phyloP scores from a whole-genome alignment of 148 eudicot genomes.

The Camellia lanceoleosa region DNA sequence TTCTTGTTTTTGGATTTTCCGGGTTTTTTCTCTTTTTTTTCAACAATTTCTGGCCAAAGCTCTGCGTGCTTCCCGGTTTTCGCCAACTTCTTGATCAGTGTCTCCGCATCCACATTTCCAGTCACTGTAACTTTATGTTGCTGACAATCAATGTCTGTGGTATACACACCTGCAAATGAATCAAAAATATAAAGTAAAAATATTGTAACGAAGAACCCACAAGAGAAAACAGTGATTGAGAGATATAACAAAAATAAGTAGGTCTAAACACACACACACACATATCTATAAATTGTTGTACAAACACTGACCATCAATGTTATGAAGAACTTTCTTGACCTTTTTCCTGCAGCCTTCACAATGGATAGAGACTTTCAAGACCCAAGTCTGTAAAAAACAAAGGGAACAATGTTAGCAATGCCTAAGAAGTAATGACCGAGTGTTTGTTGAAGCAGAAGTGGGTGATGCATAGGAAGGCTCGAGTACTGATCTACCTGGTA shows the following conservation, averaged over 20 bases:
- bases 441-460: neutral
- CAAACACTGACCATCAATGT: constrained; percentile 51
- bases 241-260: neutral
- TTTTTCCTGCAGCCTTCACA: constrained; percentile 93
- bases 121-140: constrained; percentile 67
- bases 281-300: neutral
- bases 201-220: neutral
- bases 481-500: constrained; percentile 17
- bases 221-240: neutral
- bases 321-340: constrained; percentile 77
- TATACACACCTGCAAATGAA: constrained; percentile 69
- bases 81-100: constrained; percentile 61
- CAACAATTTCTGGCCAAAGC: constrained; percentile 41
- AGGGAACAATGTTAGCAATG: neutral
- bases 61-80: constrained; percentile 79
- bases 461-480: neutral
- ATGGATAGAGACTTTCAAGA: constrained; percentile 74
- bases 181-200: neutral
- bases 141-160: constrained; percentile 53
- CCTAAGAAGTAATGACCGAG: neutral
- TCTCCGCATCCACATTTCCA: constrained; percentile 60
- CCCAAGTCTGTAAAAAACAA: constrained; percentile 58
- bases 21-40: constrained; percentile 19
- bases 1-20: constrained; percentile 30
- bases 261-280: neutral